phyloP scores from a whole-genome alignment of 495 filamentous ascomycete species.

The Trichoderma reesei region DNA sequence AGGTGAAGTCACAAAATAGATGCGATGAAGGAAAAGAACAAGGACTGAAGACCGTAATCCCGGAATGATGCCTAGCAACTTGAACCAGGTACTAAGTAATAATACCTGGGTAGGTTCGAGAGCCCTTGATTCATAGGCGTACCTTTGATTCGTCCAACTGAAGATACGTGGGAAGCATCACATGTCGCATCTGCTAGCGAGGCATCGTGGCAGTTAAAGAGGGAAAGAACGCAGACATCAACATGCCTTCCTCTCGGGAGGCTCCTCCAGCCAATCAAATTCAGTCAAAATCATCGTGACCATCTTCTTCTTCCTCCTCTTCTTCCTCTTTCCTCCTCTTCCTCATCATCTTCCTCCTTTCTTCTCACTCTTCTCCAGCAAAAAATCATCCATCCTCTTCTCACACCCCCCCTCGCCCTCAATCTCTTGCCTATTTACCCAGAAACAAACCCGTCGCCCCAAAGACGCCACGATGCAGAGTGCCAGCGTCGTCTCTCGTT shows the following conservation, averaged over 20 bases:
- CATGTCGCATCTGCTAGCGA: background rate
- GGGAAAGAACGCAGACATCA: background rate
- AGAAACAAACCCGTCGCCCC: too few species aligned
- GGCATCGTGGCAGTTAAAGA: background rate
- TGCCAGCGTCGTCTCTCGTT: background rate
- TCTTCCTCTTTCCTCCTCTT: background rate
- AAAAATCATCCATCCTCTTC: background rate
- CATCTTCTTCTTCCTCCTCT: background rate
- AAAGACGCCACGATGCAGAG: background rate
- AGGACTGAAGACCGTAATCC: too few species aligned
- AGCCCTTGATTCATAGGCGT: too few species aligned
- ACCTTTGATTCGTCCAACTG: too few species aligned
- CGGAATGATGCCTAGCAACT: too few species aligned
- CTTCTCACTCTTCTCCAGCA: background rate
- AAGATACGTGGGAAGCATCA: background rate
- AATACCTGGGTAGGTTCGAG: too few species aligned
- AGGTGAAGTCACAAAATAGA: too few species aligned
- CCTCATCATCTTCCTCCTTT: background rate
- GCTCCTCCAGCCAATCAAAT: too few species aligned
- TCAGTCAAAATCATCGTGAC: too few species aligned
- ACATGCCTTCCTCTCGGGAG: background rate
- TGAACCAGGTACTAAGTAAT: too few species aligned
- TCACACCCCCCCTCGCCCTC: too few species aligned
- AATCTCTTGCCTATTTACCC: constrained; percentile 3
- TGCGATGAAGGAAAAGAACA: too few species aligned